Base-by-base conservation (phyloP, 2,329 filamentous ascomycete genomes). In the Penicillium sp. region DNA sequence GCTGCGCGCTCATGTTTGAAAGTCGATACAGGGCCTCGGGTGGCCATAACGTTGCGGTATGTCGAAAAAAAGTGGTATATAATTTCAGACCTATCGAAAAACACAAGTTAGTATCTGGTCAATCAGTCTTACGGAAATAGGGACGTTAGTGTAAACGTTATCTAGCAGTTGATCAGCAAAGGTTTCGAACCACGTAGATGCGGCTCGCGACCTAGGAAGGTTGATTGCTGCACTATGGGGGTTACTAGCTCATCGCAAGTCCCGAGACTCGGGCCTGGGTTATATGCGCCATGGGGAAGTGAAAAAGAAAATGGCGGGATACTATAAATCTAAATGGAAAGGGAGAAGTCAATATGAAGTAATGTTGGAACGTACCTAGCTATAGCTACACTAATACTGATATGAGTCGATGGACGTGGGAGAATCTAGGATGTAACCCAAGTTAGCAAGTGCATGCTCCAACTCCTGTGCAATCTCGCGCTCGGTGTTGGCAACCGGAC, bases 51-150 rank as follows among this genome's bases (percentile, higher is more conserved):
- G 26, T 30, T 17, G 16, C 3, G 17, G 5, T 22, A 48, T 5
- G 37, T n/a, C 7, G 11, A 17, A 40, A 6, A 10, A 3, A 12
- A n/a, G 19, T 14, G 30, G 35, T 17, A 31, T 30, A 36, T 30
- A 22, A 33, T 45, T 33, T 17, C 30, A 35, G n/a, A 17, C 9
- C 49, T 48, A 38, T 40, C 30, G 33, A 48, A 38, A 53, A 48
- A 2, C 42, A 46, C 12, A 50, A 35, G 30, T 53, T 53, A 53
- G 51, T 30, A 48, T 38, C 17, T 8, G 28, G 26, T 53, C 50
- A 26, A 53, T 31, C 12, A 40, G 7, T 8, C 8, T 31, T 6
- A 48, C 35, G n/a, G 43, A 10, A 16, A 38, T 2, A 25, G 36
- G 42, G 5, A 41, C 19, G 11, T 47, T 35, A 12, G 42, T 47